Percentiles rank a stretch among this genome's conserved stretches.
Conservation (phyloP, 176 grass and related monocot genomes). For the Hyparrhenia diplandra region DNA sequence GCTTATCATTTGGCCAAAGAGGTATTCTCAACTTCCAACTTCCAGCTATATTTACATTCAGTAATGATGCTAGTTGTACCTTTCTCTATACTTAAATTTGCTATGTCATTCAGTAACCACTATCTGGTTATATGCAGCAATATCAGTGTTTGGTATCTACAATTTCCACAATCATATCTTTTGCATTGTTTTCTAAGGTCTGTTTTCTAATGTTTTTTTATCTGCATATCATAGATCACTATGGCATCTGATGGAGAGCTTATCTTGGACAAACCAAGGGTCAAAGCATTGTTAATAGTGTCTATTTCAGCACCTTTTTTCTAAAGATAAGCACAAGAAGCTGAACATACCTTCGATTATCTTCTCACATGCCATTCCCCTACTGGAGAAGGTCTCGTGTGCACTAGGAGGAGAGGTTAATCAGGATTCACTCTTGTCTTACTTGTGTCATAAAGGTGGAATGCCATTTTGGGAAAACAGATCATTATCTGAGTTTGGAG, state of each 20-base stretch:
- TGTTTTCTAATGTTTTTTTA: conserved; percentile 21
- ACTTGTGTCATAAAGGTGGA: conserved; percentile 47
- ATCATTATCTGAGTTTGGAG: conserved; percentile 17
- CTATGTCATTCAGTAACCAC: not conserved
- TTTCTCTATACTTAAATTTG: not conserved
- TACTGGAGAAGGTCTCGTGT: conserved; percentile 56
- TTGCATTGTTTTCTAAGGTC: not conserved
- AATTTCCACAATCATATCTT: not conserved
- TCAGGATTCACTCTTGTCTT: conserved; percentile 55
- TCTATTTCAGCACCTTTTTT: conserved; percentile 61
- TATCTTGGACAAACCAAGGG: conserved; percentile 62
- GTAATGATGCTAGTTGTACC: not conserved
- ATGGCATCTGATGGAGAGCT: conserved; percentile 52
- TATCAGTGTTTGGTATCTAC: conserved; percentile 8
- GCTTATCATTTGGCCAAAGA: conserved; percentile 78
- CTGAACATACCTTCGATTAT: conserved; percentile 57
- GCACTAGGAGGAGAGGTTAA: conserved; percentile 44
- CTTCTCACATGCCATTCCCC: conserved; percentile 66
- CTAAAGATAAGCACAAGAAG: conserved; percentile 39
- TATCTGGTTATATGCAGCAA: not conserved
- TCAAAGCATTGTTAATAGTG: conserved; percentile 62
- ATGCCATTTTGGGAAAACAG: conserved; percentile 39
- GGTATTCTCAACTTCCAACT: conserved; percentile 34
- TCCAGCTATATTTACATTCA: not conserved
- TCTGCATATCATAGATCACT: conserved; percentile 48